Conservation (phyloP, 805 yeast species). For the Sugiyamaella americana region DNA sequence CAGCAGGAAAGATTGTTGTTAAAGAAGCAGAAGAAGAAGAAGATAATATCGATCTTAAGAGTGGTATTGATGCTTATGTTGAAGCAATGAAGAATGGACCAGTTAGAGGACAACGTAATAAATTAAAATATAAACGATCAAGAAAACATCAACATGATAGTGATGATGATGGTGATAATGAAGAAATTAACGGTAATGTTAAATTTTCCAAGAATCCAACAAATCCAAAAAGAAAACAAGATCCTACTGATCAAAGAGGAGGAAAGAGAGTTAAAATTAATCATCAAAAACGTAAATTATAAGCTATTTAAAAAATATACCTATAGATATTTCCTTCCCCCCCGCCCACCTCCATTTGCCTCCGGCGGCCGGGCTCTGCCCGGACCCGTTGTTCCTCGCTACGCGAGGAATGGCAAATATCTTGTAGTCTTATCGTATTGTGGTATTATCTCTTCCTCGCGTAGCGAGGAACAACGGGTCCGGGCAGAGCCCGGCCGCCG, state of each 20-base stretch:
- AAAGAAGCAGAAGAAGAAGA: conserved; percentile 31
- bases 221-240: background rate
- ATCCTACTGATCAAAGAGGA: background rate
- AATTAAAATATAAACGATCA: conserved; percentile 75
- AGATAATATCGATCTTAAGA: conserved; percentile 18
- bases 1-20: conserved; percentile 65
- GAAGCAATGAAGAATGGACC: conserved; percentile 94
- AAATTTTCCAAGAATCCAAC: background rate
- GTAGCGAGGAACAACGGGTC: too few relatives aligned
- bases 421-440: too few relatives aligned
- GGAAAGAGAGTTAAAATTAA: background rate
- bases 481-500: too few relatives aligned
- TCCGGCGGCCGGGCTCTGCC: background rate
- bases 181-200: conserved; percentile 20
- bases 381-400: background rate
- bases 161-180: conserved; percentile 48
- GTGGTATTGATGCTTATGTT: conserved; percentile 82
- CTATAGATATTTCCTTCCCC: too few relatives aligned
- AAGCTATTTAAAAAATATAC: background rate
- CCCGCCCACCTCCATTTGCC: too few relatives aligned
- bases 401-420: too few relatives aligned
- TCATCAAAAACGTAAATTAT: background rate
- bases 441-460: too few relatives aligned
- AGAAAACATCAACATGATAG: conserved; percentile 46
- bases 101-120: conserved; percentile 86